phyloP scores from a whole-genome alignment of 2,329 filamentous ascomycete genomes.

The Helotiales sp. region DNA sequence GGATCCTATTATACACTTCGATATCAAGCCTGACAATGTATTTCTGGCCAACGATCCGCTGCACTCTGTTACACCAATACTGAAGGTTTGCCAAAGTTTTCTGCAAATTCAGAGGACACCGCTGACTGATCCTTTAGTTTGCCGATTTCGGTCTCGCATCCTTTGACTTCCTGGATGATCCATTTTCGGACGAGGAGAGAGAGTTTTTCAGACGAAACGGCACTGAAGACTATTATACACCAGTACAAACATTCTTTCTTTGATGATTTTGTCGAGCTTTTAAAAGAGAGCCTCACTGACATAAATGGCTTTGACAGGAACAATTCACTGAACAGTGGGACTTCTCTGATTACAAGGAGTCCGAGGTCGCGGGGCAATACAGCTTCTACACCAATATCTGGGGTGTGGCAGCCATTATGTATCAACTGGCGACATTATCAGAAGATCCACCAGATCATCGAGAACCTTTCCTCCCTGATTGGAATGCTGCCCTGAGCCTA shows the following conservation, averaged over 20 bases:
- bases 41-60: not conserved
- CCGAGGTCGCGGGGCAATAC: slow-evolving; percentile 19
- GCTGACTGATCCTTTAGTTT: not conserved
- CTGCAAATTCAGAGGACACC: not conserved
- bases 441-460: not conserved
- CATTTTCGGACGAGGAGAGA: not conserved
- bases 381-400: slow-evolving; percentile 8
- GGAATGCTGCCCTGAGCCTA: not conserved
- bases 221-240: not conserved
- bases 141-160: not conserved
- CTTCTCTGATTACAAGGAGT: slow-evolving; percentile 9
- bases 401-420: slow-evolving; percentile 17
- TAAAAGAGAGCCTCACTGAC: too few species aligned
- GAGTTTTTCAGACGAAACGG: not conserved
- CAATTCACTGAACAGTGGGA: slow-evolving; percentile 23
- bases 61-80: not conserved
- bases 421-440: slow-evolving; percentile 5
- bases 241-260: not conserved
- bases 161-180: not conserved
- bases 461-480: slow-evolving; percentile 8
- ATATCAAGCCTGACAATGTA: not conserved
- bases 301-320: too few species aligned
- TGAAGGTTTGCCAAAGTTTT: not conserved
- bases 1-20: not conserved
- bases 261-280: too few species aligned